These are phyloP conservation scores for Sphenostylis stenocarpa DNA, from an alignment of 306 rosid genomes.

Conservation along the genomic window DNA sequence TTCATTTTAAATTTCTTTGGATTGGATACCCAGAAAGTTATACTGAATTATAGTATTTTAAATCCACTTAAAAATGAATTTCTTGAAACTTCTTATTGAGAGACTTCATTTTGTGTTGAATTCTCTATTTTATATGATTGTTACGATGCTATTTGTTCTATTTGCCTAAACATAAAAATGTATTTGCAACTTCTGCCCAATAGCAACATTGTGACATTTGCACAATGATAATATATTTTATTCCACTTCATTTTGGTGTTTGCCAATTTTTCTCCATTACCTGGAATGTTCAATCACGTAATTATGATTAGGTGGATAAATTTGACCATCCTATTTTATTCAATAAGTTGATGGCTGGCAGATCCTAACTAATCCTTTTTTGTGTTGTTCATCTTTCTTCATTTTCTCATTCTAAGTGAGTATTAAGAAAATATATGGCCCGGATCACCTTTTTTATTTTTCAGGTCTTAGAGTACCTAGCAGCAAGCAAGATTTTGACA, in stretches of 20 bases:
- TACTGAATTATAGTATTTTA: not conserved
- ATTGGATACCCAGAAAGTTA: not conserved
- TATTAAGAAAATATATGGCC: constrained; percentile 4
- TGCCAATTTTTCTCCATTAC: constrained; percentile 1
- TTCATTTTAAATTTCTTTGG: not conserved
- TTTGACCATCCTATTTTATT: constrained; percentile 8
- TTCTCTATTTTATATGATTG: constrained; percentile 3
- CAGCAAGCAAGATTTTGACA: constrained; percentile 74
- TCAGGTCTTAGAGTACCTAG: constrained; percentile 88
- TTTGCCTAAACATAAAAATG: not conserved
- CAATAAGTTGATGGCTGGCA: constrained; percentile 3
- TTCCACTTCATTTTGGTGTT: constrained; percentile 20
- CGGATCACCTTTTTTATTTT: constrained; percentile 26
- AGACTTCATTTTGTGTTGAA: not conserved
- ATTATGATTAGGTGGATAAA: constrained; percentile 9
- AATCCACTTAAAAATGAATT: not conserved
- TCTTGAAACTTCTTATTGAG: not conserved
- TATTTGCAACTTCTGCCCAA: constrained; percentile 11
- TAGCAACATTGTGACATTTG: not conserved
- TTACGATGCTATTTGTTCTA: not conserved
- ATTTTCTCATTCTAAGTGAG: not conserved
- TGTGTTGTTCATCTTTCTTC: not conserved
- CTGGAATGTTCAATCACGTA: constrained; percentile 2
- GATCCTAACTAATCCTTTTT: not conserved
- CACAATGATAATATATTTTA: constrained; percentile 1